Conservation (phyloP, 345 rosid genomes). For the Firmiana major region DNA sequence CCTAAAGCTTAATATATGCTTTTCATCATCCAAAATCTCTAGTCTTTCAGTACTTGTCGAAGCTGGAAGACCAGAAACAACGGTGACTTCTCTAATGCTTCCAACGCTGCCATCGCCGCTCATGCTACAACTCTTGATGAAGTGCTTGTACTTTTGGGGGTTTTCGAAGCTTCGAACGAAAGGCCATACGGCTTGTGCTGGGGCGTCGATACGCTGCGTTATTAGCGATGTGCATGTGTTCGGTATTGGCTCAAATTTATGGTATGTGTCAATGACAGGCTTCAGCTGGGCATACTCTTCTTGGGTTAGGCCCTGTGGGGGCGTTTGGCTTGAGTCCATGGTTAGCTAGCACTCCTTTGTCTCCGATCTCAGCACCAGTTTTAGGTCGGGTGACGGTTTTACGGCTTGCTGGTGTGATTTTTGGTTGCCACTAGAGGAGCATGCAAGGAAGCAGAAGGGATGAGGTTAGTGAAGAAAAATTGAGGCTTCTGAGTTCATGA, state of each 20-base stretch:
- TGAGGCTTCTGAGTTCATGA: not conserved
- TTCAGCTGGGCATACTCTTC: slow-evolving; percentile 52
- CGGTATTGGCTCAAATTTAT: slow-evolving; percentile 42
- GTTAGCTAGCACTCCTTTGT: not conserved
- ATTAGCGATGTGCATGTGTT: slow-evolving; percentile 68
- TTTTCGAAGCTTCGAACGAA: slow-evolving; percentile 55
- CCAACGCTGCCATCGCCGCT: slow-evolving; percentile 55
- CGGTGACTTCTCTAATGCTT: slow-evolving; percentile 66
- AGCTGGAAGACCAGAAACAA: slow-evolving; percentile 79
- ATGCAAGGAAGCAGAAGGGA: not conserved
- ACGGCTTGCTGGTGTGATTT: not conserved
- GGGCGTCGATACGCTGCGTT: slow-evolving; percentile 68
- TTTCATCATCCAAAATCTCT: slow-evolving; percentile 68
- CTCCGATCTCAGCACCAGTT: not conserved
- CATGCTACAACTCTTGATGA: slow-evolving; percentile 62
- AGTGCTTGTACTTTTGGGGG: slow-evolving; percentile 79
- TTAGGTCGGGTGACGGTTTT: not conserved
- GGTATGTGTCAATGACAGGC: slow-evolving; percentile 51
- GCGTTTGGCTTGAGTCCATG: slow-evolving; percentile 2
- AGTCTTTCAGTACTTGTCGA: slow-evolving; percentile 83
- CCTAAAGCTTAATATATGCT: slow-evolving; percentile 64
- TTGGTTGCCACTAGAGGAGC: not conserved
- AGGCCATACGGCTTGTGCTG: slow-evolving; percentile 59
- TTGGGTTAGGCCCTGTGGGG: slow-evolving; percentile 44
- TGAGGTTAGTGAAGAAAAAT: not conserved